phyloP scores from a whole-genome alignment of 805 yeast genomes.

The Candida ficus region DNA sequence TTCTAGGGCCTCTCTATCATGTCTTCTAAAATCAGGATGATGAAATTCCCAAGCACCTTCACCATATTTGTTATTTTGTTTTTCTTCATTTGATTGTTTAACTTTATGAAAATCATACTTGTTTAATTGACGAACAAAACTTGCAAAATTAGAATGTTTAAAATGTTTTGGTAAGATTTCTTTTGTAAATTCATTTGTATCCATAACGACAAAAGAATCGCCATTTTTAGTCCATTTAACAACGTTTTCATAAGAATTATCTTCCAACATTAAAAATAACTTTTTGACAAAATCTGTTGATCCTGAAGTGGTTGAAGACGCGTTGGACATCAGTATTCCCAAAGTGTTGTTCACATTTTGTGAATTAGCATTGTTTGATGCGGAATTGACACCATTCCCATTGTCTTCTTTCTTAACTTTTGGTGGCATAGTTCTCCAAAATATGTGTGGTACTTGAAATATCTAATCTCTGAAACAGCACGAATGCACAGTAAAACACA shows the following conservation, averaged over 20 bases:
- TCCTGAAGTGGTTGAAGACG: constrained; percentile 31
- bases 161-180: constrained; percentile 87
- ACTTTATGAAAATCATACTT: constrained; percentile 98
- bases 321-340: constrained; percentile 19
- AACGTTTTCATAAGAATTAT: constrained; percentile 63
- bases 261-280: constrained; percentile 79
- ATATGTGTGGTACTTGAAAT: too few relatives aligned
- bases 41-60: constrained; percentile 91
- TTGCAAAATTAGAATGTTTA: constrained; percentile 91
- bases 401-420: constrained; percentile 12
- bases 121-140: constrained; percentile 91
- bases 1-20: constrained; percentile 75
- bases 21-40: constrained; percentile 80
- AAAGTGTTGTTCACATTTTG: constrained; percentile 8
- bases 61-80: constrained; percentile 51
- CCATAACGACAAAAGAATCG: constrained; percentile 81
- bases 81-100: constrained; percentile 62
- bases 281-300: constrained; percentile 80
- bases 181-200: constrained; percentile 86
- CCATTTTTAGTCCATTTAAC: constrained; percentile 88
- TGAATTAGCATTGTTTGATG: neutral
- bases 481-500: too few relatives aligned
- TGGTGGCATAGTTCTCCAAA: constrained; percentile 13
- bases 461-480: too few relatives aligned
- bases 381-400: neutral